Conservation (phyloP, 208 protist genomes). For the Hexamita inflata region DNA sequence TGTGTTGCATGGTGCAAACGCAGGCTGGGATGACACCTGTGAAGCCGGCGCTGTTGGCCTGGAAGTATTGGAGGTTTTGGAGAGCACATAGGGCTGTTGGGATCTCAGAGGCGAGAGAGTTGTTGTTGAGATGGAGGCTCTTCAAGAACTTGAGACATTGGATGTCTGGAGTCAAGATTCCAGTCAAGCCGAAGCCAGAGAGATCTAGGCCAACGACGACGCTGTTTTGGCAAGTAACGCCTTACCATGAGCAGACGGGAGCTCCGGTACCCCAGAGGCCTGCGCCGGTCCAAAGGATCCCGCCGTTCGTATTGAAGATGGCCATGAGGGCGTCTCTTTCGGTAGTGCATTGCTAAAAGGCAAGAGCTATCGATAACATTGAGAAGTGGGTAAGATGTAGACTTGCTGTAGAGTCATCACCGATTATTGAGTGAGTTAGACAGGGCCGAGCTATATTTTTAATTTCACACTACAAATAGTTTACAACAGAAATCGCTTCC, state of each 20-base stretch:
- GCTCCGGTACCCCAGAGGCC: background rate
- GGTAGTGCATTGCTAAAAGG: background rate
- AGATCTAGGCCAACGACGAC: slow-evolving; percentile 2
- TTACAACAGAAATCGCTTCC: too few species aligned
- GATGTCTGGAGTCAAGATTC: background rate
- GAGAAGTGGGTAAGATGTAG: too few species aligned
- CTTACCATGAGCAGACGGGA: background rate
- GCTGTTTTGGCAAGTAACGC: background rate
- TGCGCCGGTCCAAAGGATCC: background rate
- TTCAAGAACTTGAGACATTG: background rate
- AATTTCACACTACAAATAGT: too few species aligned
- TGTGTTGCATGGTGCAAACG: background rate
- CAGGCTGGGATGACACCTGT: slow-evolving; percentile 11
- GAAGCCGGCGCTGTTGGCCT: background rate
- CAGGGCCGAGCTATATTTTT: too few species aligned
- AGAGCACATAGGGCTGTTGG: background rate
- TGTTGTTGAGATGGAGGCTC: slow-evolving; percentile 16
- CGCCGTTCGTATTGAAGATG: background rate
- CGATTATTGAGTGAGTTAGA: too few species aligned
- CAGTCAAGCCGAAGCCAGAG: background rate
- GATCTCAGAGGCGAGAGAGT: background rate
- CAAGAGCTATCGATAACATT: too few species aligned
- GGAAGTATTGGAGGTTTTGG: slow-evolving; percentile 7
- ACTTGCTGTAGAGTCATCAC: too few species aligned
- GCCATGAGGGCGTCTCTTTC: background rate